Percentiles rank a stretch among this genome's conserved stretches.
phyloP scores from a whole-genome alignment of 768 basidiomycete species.

The Phylloporus rhodoxanthus region DNA sequence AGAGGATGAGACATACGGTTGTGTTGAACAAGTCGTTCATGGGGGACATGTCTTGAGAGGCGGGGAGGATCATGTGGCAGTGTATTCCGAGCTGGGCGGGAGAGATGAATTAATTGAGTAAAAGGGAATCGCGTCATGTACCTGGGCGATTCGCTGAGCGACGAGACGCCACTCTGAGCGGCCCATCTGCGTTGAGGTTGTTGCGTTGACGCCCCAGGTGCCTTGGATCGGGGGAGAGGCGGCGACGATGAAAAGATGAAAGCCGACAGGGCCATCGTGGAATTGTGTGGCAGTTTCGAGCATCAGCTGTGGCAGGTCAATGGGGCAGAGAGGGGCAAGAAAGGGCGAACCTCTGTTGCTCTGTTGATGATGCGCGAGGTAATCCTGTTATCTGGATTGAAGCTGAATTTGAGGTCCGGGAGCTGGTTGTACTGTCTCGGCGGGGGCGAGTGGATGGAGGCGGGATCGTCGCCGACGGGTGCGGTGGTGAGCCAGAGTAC shows the following conservation, averaged over 20 bases:
- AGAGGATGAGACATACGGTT: slow-evolving; percentile 30
- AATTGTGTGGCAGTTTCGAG: slow-evolving; percentile 27
- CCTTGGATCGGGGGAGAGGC: slow-evolving; percentile 40
- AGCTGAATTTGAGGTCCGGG: slow-evolving; percentile 39
- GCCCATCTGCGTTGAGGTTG: slow-evolving; percentile 25
- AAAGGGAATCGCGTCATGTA: slow-evolving; percentile 20
- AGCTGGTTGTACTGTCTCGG: slow-evolving; percentile 40
- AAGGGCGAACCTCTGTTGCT: slow-evolving; percentile 39
- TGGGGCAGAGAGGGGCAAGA: neutral
- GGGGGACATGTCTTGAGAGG: slow-evolving; percentile 41
- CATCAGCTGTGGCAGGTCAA: slow-evolving; percentile 20
- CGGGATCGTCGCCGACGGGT: slow-evolving; percentile 31
- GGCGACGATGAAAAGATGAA: slow-evolving; percentile 53
- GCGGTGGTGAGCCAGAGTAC: slow-evolving; percentile 44
- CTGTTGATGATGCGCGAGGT: slow-evolving; percentile 38
- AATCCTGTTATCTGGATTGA: slow-evolving; percentile 39
- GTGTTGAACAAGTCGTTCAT: slow-evolving; percentile 46
- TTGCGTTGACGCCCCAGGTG: slow-evolving; percentile 20
- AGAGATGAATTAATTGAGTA: slow-evolving; percentile 15
- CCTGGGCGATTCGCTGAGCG: slow-evolving; percentile 42
- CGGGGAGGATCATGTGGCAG: slow-evolving; percentile 51
- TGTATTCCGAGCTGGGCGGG: slow-evolving; percentile 44
- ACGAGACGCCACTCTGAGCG: slow-evolving; percentile 39
- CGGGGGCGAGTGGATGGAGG: slow-evolving; percentile 15
- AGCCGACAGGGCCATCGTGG: slow-evolving; percentile 31